Conservation (phyloP, 352 stramenopile genomes). For the Phytophthora melonis region DNA sequence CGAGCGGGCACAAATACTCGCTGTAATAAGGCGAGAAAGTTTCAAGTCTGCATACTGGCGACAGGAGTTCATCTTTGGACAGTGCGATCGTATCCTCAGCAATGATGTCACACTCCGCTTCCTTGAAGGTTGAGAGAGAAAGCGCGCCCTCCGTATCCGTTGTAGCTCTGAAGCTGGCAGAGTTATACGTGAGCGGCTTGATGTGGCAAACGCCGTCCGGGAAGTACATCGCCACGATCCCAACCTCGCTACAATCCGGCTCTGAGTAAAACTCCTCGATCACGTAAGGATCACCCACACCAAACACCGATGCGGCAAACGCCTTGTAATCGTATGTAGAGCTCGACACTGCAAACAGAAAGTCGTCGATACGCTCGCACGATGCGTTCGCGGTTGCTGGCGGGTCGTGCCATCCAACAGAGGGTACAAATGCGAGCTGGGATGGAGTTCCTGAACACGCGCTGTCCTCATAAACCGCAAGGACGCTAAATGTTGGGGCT, state of each 20-base stretch:
- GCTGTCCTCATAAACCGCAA: slow-evolving; percentile 8
- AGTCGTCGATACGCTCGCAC: not conserved
- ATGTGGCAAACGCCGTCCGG: slow-evolving; percentile 3
- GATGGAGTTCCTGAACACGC: slow-evolving; percentile 14
- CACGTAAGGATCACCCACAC: not conserved
- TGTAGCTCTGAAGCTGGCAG: slow-evolving; percentile 1
- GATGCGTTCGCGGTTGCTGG: not conserved
- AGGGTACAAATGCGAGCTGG: slow-evolving; percentile 5
- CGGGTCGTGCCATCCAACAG: not conserved
- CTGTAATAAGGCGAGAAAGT: not conserved
- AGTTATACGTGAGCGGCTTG: not conserved
- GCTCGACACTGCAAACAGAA: not conserved
- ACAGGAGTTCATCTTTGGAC: not conserved
- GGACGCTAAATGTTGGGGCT: not conserved
- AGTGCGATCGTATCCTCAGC: not conserved
- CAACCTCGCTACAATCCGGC: not conserved
- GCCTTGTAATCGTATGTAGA: slow-evolving; percentile 2
- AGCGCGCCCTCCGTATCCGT: not conserved
- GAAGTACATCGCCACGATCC: slow-evolving; percentile 1
- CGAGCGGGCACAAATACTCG: not conserved
- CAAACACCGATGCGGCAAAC: not conserved
- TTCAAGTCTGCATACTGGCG: not conserved
- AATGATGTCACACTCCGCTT: not conserved
- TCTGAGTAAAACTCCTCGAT: not conserved
- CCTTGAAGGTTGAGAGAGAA: not conserved